A percentile compares a stretch with the other conserved stretches of the same genome.
phyloP scores from a whole-genome alignment of 2,329 filamentous ascomycete genomes.

The Hypoxylon sp. region DNA sequence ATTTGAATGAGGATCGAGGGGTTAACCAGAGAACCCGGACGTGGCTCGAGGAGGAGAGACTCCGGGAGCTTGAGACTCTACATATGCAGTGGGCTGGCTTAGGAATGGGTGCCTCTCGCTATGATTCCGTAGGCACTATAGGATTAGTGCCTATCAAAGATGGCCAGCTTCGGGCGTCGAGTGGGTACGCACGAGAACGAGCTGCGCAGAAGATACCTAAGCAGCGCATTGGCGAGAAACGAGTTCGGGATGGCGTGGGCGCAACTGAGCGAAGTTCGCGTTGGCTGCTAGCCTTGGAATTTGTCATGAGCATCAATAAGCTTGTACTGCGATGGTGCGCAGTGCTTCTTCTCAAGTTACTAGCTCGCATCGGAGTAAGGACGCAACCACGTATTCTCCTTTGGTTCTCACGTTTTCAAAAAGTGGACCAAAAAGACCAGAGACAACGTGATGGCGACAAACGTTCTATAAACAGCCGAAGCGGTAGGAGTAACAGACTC shows the following conservation, averaged over 20 bases:
- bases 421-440: conserved; percentile 44
- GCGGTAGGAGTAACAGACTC: conserved; percentile 62
- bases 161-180: conserved; percentile 53
- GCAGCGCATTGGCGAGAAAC: conserved; percentile 55
- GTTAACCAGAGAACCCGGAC: conserved; percentile 80
- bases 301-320: conserved; percentile 76
- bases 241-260: conserved; percentile 73
- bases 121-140: conserved; percentile 63
- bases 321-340: conserved; percentile 68
- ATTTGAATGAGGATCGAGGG: conserved; percentile 85
- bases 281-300: conserved; percentile 79
- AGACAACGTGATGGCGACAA: conserved; percentile 31
- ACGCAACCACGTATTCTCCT: conserved; percentile 70
- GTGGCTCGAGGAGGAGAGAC: conserved; percentile 89
- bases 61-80: conserved; percentile 76
- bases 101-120: conserved; percentile 56
- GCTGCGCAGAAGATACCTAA: conserved; percentile 67
- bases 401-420: conserved; percentile 57
- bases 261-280: conserved; percentile 79
- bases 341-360: conserved; percentile 59
- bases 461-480: conserved; percentile 55
- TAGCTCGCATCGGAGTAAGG: conserved; percentile 68
- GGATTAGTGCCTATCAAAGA: conserved; percentile 64
- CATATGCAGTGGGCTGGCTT: conserved; percentile 60
- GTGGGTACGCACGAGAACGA: conserved; percentile 74